Percentiles rank a stretch among this genome's conserved stretches.
Conservation (phyloP, 2,329 filamentous ascomycete species). For the Paecilomyces variotii region DNA sequence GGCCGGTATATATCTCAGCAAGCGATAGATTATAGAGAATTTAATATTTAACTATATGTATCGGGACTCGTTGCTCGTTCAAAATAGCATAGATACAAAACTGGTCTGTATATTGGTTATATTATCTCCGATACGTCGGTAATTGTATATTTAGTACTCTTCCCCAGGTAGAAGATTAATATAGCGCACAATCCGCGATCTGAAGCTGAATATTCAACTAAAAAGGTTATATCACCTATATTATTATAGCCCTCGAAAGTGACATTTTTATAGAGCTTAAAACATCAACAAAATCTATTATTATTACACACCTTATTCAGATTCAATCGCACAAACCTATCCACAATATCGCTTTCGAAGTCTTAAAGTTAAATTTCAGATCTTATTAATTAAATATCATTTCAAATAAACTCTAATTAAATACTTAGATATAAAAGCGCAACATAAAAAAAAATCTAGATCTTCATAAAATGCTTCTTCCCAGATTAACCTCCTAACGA, state of each 20-base stretch:
- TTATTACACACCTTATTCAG: constrained; percentile 11
- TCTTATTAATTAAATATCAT: constrained; percentile 12
- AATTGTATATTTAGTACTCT: no score
- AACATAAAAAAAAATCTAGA: constrained; percentile 8
- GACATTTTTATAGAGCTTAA: constrained; percentile 8
- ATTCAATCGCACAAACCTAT: constrained; percentile 15
- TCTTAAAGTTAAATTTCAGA: constrained; percentile 14
- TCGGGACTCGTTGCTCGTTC: constrained; percentile 12
- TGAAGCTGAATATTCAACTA: no score
- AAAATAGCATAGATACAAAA: constrained; percentile 16
- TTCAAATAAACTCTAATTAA: constrained; percentile 10
- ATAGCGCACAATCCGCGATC: no score
- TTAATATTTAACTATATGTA: constrained; percentile 20
- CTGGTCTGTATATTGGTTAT: constrained; percentile 10
- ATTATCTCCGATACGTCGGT: no score
- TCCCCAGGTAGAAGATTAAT: no score
- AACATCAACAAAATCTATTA: constrained; percentile 9
- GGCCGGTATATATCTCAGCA: constrained; percentile 16
- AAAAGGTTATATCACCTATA: constrained; percentile 1
- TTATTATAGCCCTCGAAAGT: constrained; percentile 11
- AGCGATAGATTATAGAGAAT: constrained; percentile 17
- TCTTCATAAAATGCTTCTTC: constrained; percentile 9
- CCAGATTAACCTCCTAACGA: constrained; percentile 15
- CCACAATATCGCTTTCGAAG: constrained; percentile 17
- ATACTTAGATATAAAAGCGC: constrained; percentile 10